Percentiles rank a stretch among this genome's conserved stretches.
These are phyloP conservation scores for Calonectria pseudoturangicola DNA, from an alignment of 2,329 filamentous ascomycete genomes.

Conservation along the genomic window DNA sequence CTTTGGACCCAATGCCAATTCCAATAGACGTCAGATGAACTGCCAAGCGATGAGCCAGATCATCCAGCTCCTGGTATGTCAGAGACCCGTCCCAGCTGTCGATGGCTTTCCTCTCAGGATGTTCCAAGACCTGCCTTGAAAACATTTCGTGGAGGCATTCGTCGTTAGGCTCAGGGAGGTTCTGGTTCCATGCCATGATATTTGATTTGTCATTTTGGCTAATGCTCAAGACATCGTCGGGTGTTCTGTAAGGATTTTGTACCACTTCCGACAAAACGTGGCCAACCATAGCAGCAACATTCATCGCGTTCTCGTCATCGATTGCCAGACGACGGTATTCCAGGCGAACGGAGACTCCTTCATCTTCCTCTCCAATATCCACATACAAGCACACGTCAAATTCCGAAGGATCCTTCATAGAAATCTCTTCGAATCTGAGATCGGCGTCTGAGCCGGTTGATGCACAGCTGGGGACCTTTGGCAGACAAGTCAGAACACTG, in stretches of 20 bases:
- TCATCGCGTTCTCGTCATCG: neutral
- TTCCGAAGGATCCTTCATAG: neutral
- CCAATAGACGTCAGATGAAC: neutral
- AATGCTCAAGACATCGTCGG: neutral
- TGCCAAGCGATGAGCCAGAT: neutral
- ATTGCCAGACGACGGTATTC: neutral
- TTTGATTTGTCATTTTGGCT: neutral
- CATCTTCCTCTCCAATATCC: conserved; percentile 6
- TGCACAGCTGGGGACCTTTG: neutral
- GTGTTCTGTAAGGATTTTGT: neutral
- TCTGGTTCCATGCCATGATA: neutral
- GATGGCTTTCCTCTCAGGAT: neutral
- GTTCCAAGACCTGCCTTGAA: neutral
- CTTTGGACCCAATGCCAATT: neutral
- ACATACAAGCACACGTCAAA: conserved; percentile 1
- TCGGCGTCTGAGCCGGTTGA: neutral
- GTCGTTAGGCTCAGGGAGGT: neutral
- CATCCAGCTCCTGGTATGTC: neutral
- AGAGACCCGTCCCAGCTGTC: neutral
- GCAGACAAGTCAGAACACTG: neutral
- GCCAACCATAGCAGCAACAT: neutral
- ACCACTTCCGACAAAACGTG: conserved; percentile 7
- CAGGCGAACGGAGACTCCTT: neutral
- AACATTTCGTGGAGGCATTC: conserved; percentile 1
- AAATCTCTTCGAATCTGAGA: neutral